These are phyloP conservation scores for Monosporozyma servazzii DNA, from an alignment of 805 yeast species.

Conservation along the genomic window DNA sequence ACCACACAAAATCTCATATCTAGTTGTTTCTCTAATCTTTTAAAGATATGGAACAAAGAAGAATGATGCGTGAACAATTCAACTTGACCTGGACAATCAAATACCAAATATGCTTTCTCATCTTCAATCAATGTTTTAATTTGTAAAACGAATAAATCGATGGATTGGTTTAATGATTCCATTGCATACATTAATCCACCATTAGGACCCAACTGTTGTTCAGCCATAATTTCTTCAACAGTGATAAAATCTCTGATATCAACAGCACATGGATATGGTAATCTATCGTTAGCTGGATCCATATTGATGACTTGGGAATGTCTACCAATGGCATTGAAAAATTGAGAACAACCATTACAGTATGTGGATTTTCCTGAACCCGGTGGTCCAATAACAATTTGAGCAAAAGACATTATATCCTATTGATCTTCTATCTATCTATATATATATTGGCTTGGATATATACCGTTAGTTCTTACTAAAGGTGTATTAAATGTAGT, in stretches of 20 bases:
- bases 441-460: background rate
- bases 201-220: constrained; percentile 64
- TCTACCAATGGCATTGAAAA: constrained; percentile 88
- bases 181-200: constrained; percentile 89
- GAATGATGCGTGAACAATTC: constrained; percentile 88
- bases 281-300: constrained; percentile 81
- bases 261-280: constrained; percentile 62
- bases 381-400: constrained; percentile 94
- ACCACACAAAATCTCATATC: constrained; percentile 78
- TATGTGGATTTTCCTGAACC: constrained; percentile 96
- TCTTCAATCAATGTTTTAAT: constrained; percentile 47
- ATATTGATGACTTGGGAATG: constrained; percentile 75
- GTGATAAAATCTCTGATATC: constrained; percentile 73
- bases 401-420: constrained; percentile 59
- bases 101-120: constrained; percentile 56
- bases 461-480: background rate
- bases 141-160: constrained; percentile 50
- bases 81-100: constrained; percentile 95
- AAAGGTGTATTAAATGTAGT: background rate
- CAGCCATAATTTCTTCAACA: constrained; percentile 69
- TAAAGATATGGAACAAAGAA: constrained; percentile 61
- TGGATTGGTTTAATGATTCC: constrained; percentile 50
- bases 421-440: background rate
- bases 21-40: constrained; percentile 48
- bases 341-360: constrained; percentile 87